Base-by-base conservation (phyloP, 2,329 filamentous ascomycete species). In the Sporothrix inflata region DNA sequence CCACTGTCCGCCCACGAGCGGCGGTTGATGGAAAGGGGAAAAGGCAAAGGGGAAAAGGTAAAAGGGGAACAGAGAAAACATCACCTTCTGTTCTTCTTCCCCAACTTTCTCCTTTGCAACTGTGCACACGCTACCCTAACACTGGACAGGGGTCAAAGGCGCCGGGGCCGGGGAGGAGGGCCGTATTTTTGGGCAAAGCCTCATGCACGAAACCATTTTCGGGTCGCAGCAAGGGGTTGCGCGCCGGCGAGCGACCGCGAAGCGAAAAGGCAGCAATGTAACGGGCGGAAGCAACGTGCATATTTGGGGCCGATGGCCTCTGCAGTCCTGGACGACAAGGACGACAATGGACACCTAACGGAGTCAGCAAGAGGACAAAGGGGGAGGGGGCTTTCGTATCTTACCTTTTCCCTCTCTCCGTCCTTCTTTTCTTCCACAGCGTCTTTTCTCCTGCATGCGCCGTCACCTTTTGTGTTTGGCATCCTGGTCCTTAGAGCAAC, bases 141-240 rank as follows among this genome's bases (percentile, higher is more conserved):
- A 53, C 12, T 19, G 12, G 34, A 14, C 70, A 69, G 51, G 57
- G 68, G 49, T 38, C 27, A 42, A 49, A 47, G 71, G 51, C 71
- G 38, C 71, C 71, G 71, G 71, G 68, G 60, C 68, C 71, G 71
- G 68, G 68, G 68, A 71, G 51, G 53, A 70, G 71, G 71, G 71
- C 68, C 68, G 61, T 68, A 27, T 30, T 71, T 63, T 73, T 72
- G 57, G 67, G 68, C 45, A 60, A 65, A 24, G 66, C 49, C 60
- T 70, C 42, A 70, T 70, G 71, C 67, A 72, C 67, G 71, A 55
- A 71, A 61, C 71, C 61, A 51, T 66, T 67, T 73, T 49, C 51
- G 71, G 68, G 66, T 61, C 67, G 53, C 65, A 47, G 51, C 14
- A 53, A 70, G 24, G 49, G 45, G n/a, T 38, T 40, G 24, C 45